Conservation (phyloP, 352 stramenopile species). For the Globisporangium irregulare region DNA sequence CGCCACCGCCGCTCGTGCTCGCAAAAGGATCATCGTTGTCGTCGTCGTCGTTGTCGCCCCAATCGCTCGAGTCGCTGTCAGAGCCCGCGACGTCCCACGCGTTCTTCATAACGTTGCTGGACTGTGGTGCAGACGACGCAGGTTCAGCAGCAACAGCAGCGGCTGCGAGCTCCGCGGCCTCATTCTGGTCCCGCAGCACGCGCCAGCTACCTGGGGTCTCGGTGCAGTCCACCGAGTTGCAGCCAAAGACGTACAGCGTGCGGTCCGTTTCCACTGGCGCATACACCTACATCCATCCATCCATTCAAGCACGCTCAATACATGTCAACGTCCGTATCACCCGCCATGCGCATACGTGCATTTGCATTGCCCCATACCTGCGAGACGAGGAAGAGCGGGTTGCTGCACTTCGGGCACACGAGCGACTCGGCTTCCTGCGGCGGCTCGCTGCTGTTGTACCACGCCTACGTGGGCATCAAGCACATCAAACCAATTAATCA, state of each 20-base stretch:
- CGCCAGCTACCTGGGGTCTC: conserved; percentile 64
- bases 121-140: background rate
- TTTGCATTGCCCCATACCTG: conserved; percentile 25
- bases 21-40: conserved; percentile 17
- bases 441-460: conserved; percentile 36
- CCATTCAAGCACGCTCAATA: background rate
- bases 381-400: conserved; percentile 60
- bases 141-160: background rate
- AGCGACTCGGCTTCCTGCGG: conserved; percentile 39
- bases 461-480: conserved; percentile 31
- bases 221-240: conserved; percentile 74
- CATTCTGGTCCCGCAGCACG: conserved; percentile 63
- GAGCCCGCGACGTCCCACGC: conserved; percentile 20
- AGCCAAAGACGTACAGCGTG: conserved; percentile 84
- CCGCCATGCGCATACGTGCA: background rate
- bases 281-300: conserved; percentile 50
- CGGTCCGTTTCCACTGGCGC: conserved; percentile 67
- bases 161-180: conserved; percentile 9
- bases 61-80: conserved; percentile 67
- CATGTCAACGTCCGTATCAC: background rate
- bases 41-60: conserved; percentile 60
- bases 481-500: background rate
- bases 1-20: conserved; percentile 11
- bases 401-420: conserved; percentile 54
- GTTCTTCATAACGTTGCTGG: conserved; percentile 20